phyloP scores from a whole-genome alignment of 371 early-diverging fungal genomes.

The Mortierella sp. region DNA sequence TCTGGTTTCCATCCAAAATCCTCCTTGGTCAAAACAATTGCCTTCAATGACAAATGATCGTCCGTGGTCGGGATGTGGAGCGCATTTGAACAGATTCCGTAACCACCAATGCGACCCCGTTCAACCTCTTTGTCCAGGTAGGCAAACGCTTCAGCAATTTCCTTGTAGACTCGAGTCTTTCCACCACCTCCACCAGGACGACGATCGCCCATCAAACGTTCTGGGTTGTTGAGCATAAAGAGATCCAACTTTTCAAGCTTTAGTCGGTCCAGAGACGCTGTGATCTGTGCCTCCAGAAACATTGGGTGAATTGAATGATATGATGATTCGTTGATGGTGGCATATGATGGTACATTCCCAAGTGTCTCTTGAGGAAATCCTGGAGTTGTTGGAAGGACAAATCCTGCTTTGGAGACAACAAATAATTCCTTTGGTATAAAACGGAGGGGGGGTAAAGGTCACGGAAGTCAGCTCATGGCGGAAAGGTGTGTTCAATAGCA shows the following conservation, averaged over 20 bases:
- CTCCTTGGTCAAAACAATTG: conserved; percentile 41
- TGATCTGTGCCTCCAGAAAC: conserved; percentile 69
- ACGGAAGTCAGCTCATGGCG: not conserved
- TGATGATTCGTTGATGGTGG: conserved; percentile 63
- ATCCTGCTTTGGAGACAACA: conserved; percentile 80
- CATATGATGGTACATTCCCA: conserved; percentile 53
- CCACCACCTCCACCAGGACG: conserved; percentile 52
- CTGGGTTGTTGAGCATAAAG: conserved; percentile 85
- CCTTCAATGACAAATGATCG: conserved; percentile 68
- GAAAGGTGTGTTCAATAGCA: conserved; percentile 4
- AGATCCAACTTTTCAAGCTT: conserved; percentile 71
- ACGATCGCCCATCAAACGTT: conserved; percentile 73
- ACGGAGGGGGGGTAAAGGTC: not conserved
- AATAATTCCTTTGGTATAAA: conserved; percentile 59
- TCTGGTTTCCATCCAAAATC: conserved; percentile 54
- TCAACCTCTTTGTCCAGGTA: conserved; percentile 73
- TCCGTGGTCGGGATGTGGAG: conserved; percentile 67
- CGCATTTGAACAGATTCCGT: conserved; percentile 80
- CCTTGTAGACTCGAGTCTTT: conserved; percentile 62
- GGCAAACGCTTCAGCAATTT: conserved; percentile 64
- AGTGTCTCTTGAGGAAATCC: conserved; percentile 20
- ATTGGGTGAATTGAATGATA: conserved; percentile 74
- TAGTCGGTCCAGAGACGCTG: conserved; percentile 67
- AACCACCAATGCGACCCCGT: conserved; percentile 71
- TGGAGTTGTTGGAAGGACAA: conserved; percentile 52